Percentiles rank a stretch among this genome's conserved stretches.
Evolutionary conservation across 805 yeast genomes (phyloP).

Genomic region (Yarrowia osloensis): DNA sequence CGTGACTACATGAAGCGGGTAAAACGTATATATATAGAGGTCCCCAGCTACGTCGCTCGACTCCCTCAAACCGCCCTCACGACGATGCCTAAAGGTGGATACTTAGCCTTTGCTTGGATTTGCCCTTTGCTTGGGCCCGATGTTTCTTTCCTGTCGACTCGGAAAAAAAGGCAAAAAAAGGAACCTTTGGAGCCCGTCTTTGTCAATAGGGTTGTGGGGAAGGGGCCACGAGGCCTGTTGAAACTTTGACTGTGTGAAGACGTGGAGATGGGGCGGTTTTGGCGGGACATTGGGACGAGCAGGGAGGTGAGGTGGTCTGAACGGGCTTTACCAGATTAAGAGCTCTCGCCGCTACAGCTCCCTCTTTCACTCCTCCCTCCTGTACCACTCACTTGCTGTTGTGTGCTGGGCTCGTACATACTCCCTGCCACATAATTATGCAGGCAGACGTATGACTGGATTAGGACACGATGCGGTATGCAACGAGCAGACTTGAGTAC

Average conservation of each 20-base stretch:
- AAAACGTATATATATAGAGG: no score
- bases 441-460: not conserved
- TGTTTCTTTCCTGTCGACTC: slow-evolving; percentile 9
- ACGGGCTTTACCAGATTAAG: no score
- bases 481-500: no score
- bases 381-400: no score
- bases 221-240: slow-evolving; percentile 27
- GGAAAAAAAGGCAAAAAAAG: slow-evolving; percentile 3
- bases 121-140: not conserved
- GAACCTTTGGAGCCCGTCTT: not conserved
- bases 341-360: no score
- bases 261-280: no score
- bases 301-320: no score
- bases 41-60: no score
- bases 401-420: no score
- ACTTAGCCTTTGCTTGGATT: slow-evolving; percentile 17
- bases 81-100: not conserved
- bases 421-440: not conserved
- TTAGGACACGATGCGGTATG: not conserved
- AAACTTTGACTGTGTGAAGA: not conserved
- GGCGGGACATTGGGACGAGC: no score
- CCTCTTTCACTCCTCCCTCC: no score
- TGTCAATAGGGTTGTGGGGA: slow-evolving; percentile 27
- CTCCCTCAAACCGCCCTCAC: not conserved
- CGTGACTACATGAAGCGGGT: not conserved